Percentiles rank a stretch among this genome's conserved stretches.
These are phyloP conservation scores for Talaromyces piceae DNA, from an alignment of 2,329 filamentous ascomycete genomes.

Conservation along the genomic window DNA sequence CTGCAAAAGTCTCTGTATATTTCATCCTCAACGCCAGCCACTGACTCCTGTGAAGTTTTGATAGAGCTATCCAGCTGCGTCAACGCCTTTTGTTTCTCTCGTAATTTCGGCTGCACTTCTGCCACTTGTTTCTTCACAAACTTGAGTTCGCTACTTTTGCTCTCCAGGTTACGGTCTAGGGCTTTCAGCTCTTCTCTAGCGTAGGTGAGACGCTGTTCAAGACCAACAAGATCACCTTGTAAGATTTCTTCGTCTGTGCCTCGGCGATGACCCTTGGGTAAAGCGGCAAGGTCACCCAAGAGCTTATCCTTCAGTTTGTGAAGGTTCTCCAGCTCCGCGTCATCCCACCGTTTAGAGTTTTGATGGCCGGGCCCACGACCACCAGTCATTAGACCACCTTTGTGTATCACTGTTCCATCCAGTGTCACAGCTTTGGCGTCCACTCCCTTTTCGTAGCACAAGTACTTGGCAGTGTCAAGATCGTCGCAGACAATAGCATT, in stretches of 20 bases:
- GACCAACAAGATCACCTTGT: slow-evolving; percentile 67
- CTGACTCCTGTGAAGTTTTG: slow-evolving; percentile 52
- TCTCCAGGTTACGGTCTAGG: slow-evolving; percentile 73
- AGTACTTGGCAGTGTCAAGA: slow-evolving; percentile 74
- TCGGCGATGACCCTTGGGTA: slow-evolving; percentile 71
- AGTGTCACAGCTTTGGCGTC: slow-evolving; percentile 91
- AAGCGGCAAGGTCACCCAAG: slow-evolving; percentile 65
- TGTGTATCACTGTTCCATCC: slow-evolving; percentile 94
- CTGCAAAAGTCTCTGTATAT: slow-evolving; percentile 81
- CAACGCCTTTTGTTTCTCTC: slow-evolving; percentile 63
- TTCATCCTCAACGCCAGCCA: slow-evolving; percentile 77
- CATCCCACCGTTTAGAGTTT: slow-evolving; percentile 76
- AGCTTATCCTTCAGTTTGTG: slow-evolving; percentile 67
- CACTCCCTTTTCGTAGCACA: slow-evolving; percentile 77
- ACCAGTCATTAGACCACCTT: slow-evolving; percentile 93
- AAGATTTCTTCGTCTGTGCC: slow-evolving; percentile 72
- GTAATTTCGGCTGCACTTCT: slow-evolving; percentile 70
- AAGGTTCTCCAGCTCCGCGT: slow-evolving; percentile 81
- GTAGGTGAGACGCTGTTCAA: slow-evolving; percentile 68
- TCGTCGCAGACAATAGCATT: slow-evolving; percentile 92
- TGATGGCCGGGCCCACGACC: slow-evolving; percentile 73
- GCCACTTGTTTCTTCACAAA: slow-evolving; percentile 65
- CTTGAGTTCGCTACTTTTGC: slow-evolving; percentile 74
- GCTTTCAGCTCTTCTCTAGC: slow-evolving; percentile 68
- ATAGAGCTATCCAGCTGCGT: slow-evolving; percentile 54